These are phyloP conservation scores for Annulohypoxylon moriforme DNA, from an alignment of 495 filamentous ascomycete species.

Conservation along the genomic window DNA sequence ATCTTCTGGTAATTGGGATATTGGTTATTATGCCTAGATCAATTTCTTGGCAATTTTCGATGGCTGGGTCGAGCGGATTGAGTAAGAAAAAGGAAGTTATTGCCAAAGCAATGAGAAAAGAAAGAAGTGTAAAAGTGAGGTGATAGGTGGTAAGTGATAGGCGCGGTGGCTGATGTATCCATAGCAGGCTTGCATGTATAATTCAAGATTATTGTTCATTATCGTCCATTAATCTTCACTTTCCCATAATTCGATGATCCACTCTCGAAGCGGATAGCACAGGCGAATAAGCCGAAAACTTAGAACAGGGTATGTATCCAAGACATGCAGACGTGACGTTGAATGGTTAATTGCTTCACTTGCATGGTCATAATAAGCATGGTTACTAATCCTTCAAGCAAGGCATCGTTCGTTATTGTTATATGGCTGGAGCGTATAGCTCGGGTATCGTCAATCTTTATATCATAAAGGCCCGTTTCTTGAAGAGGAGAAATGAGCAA, in stretches of 20 bases:
- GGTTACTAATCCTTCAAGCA: conserved; percentile 31
- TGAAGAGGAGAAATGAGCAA: conserved; percentile 21
- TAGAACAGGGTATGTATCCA: conserved; percentile 12
- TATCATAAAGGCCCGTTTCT: conserved; percentile 29
- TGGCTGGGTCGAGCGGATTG: conserved; percentile 7
- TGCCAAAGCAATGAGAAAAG: conserved; percentile 17
- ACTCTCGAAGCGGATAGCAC: not conserved
- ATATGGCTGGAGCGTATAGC: conserved; percentile 34
- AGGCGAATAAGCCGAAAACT: conserved; percentile 5
- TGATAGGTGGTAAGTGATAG: not conserved
- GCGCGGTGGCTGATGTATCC: not conserved
- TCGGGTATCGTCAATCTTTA: conserved; percentile 45
- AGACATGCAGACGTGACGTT: conserved; percentile 14
- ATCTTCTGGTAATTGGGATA: conserved; percentile 21
- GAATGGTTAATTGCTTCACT: conserved; percentile 23
- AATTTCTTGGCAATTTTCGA: conserved; percentile 9
- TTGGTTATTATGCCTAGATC: conserved; percentile 7
- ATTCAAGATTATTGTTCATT: conserved; percentile 9
- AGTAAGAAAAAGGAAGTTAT: conserved; percentile 19
- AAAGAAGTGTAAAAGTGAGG: not conserved
- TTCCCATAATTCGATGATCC: conserved; percentile 7
- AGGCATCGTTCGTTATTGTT: conserved; percentile 35
- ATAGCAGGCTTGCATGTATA: conserved; percentile 6
- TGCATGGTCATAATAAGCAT: conserved; percentile 33
- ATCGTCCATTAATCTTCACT: conserved; percentile 20